Evolutionary conservation across 2,329 filamentous ascomycete species (phyloP).

Genomic region (Amauroascus niger): DNA sequence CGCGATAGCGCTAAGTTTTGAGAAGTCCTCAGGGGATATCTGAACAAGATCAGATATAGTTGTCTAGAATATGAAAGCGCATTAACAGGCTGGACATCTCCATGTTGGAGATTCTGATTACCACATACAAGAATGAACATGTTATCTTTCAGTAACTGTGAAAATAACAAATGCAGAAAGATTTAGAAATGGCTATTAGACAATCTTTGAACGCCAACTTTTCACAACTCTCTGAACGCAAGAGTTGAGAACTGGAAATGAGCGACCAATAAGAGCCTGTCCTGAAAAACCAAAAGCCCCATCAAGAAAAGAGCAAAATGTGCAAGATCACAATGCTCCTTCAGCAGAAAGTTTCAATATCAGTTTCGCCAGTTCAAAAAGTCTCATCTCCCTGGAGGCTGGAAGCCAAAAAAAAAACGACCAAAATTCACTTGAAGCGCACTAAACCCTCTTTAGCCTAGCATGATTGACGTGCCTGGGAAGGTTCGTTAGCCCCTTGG

Average conservation of each 20-base stretch:
- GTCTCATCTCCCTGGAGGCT: no score
- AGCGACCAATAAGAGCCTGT: no score
- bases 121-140: constrained; percentile 45
- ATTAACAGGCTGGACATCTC: neutral
- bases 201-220: no score
- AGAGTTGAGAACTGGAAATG: no score
- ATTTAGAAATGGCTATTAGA: neutral
- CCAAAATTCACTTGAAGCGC: no score
- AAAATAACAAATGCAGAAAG: neutral
- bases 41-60: constrained; percentile 91
- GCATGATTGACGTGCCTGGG: neutral
- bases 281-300: no score
- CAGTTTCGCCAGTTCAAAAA: no score
- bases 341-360: no score
- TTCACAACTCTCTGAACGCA: neutral
- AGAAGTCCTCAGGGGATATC: constrained; percentile 80
- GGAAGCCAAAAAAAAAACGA: no score
- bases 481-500: no score
- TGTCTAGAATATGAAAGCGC: constrained; percentile 47
- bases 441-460: neutral
- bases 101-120: constrained; percentile 18
- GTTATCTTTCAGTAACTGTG: constrained; percentile 12
- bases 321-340: no score
- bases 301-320: no score
- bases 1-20: constrained; percentile 66